phyloP scores from a whole-genome alignment of 2,329 filamentous ascomycete genomes.

The Proliferodiscus dingleyae region DNA sequence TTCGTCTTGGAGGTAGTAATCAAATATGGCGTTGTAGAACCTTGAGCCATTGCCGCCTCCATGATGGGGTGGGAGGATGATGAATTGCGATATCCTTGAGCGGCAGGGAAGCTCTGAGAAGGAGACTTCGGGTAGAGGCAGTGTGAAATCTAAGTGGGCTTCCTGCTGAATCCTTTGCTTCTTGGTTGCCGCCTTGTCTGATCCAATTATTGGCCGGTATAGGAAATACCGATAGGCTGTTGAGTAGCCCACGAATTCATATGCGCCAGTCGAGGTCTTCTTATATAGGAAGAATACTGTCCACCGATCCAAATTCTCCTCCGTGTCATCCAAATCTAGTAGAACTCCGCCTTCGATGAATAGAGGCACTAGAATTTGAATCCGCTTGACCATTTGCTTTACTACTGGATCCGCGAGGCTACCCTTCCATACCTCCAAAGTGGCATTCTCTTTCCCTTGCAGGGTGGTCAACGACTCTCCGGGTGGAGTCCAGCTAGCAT shows the following conservation, averaged over 20 bases:
- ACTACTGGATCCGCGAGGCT: constrained; percentile 66
- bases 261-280: constrained; percentile 55
- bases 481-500: constrained; percentile 60
- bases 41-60: constrained; percentile 70
- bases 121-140: constrained; percentile 30
- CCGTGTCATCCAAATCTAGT: constrained; percentile 63
- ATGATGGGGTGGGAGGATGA: constrained; percentile 86
- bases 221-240: constrained; percentile 86
- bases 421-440: constrained; percentile 82
- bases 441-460: constrained; percentile 46
- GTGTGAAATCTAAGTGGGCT: constrained; percentile 35
- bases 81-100: constrained; percentile 85
- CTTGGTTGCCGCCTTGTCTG: constrained; percentile 34
- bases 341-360: constrained; percentile 91
- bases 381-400: constrained; percentile 67
- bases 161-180: constrained; percentile 29
- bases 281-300: constrained; percentile 84
- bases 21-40: constrained; percentile 77
- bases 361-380: constrained; percentile 78
- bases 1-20: constrained; percentile 58
- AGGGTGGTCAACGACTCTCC: constrained; percentile 67
- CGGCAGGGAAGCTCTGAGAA: constrained; percentile 66
- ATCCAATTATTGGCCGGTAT: constrained; percentile 46
- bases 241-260: constrained; percentile 81
- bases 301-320: constrained; percentile 76